These are phyloP conservation scores for Chrysoporthe deuterocubensis DNA, from an alignment of 2,329 filamentous ascomycete genomes.

Conservation along the genomic window DNA sequence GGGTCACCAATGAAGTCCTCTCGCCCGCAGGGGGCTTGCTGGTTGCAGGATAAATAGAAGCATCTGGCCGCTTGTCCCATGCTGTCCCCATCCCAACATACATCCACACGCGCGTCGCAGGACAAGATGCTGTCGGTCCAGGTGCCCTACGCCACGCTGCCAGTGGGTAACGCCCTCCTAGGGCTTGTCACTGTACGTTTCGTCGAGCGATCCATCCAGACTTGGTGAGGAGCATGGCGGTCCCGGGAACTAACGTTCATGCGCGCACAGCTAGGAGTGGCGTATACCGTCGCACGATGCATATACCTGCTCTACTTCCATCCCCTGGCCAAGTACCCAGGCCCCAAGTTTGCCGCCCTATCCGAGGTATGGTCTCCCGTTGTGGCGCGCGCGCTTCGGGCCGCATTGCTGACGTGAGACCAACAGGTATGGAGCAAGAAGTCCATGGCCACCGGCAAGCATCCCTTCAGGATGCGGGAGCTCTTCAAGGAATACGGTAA, in stretches of 20 bases:
- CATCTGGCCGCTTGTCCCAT: neutral
- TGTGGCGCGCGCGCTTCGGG: neutral
- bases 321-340: slow-evolving; percentile 25
- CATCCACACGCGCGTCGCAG: neutral
- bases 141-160: neutral
- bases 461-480: slow-evolving; percentile 18
- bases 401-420: neutral
- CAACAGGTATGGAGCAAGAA: slow-evolving; percentile 15
- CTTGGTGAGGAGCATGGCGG: neutral
- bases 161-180: neutral
- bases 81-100: neutral
- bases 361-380: neutral
- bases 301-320: slow-evolving; percentile 22
- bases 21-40: neutral
- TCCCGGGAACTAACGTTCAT: neutral
- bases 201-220: neutral
- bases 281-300: slow-evolving; percentile 8
- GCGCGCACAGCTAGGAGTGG: neutral
- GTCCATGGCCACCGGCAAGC: slow-evolving; percentile 3
- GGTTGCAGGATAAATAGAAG: neutral
- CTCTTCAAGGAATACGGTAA: slow-evolving; percentile 18
- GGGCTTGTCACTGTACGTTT: neutral
- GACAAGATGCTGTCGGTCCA: neutral
- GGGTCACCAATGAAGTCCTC: neutral
- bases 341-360: slow-evolving; percentile 10